phyloP scores from a whole-genome alignment of 306 rosid genomes.

The Gleditsia sinensis region DNA sequence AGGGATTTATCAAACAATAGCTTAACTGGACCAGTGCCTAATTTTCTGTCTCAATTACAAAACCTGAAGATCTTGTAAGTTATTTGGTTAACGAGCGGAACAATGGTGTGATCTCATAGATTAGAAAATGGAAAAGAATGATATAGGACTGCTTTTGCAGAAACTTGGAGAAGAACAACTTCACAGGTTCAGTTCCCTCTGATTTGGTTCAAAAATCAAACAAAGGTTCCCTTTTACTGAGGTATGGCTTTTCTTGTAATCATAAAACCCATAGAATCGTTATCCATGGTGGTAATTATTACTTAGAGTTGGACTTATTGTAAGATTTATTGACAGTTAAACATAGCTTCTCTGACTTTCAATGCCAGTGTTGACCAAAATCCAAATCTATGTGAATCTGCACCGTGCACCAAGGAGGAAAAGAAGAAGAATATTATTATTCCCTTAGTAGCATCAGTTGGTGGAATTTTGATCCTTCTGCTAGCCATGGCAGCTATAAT shows the following conservation, averaged over 20 bases:
- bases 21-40: conserved; percentile 40
- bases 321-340: not conserved
- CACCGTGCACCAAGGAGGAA: conserved; percentile 24
- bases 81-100: not conserved
- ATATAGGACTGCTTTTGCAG: conserved; percentile 27
- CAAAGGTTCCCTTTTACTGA: conserved; percentile 30
- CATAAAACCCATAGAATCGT: not conserved
- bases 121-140: not conserved
- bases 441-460: conserved; percentile 42
- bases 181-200: conserved; percentile 38
- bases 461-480: conserved; percentile 37
- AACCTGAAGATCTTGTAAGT: conserved; percentile 45
- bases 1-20: conserved; percentile 59
- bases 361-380: conserved; percentile 44
- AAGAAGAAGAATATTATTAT: conserved; percentile 18
- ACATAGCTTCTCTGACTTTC: not conserved
- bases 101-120: not conserved
- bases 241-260: conserved; percentile 29
- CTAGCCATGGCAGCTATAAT: conserved; percentile 14
- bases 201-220: conserved; percentile 34
- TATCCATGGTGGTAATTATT: not conserved
- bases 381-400: conserved; percentile 36
- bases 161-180: conserved; percentile 50
- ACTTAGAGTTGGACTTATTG: not conserved
- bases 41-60: conserved; percentile 30